Evolutionary conservation across 1,139 yeast genomes (phyloP).

Genomic region (Saccharomyces hybrid): DNA sequence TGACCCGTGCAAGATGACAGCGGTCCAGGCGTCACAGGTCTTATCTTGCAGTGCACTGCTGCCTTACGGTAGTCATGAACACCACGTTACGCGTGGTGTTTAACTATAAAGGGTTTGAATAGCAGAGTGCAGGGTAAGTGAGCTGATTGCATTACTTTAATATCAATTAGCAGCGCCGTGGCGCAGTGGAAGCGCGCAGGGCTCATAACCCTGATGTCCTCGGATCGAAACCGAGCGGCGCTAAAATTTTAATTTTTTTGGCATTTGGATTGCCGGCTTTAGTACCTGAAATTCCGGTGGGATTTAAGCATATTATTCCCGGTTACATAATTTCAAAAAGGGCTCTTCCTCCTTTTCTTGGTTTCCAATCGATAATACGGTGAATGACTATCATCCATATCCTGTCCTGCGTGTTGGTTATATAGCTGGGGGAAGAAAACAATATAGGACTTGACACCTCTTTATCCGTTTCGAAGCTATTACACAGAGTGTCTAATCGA

Average conservation of each 20-base stretch:
- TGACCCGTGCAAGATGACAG: background rate
- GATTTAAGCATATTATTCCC: background rate
- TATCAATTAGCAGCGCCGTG: slow-evolving; percentile 56
- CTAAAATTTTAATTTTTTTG: too few relatives aligned
- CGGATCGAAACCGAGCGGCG: slow-evolving; percentile 99
- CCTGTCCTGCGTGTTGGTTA: background rate
- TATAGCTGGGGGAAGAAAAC: background rate
- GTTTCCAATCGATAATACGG: background rate
- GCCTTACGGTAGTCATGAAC: too few relatives aligned
- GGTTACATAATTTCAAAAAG: background rate
- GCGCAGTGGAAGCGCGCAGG: slow-evolving; percentile 99
- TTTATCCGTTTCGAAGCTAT: background rate
- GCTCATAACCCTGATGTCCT: slow-evolving; percentile 99
- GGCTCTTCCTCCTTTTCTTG: background rate
- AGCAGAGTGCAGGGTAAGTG: too few relatives aligned
- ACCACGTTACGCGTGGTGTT: too few relatives aligned
- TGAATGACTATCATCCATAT: too few relatives aligned
- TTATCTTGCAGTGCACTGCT: too few relatives aligned
- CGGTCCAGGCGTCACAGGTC: too few relatives aligned
- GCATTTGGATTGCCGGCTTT: too few relatives aligned
- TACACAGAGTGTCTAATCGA: background rate
- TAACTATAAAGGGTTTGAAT: too few relatives aligned
- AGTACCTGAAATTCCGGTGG: background rate
- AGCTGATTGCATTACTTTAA: too few relatives aligned
- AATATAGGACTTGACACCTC: background rate